A percentile compares a stretch with the other conserved stretches of the same genome.
These are phyloP conservation scores for Rubus parviflorus DNA, from an alignment of 306 rosid genomes.

Conservation along the genomic window DNA sequence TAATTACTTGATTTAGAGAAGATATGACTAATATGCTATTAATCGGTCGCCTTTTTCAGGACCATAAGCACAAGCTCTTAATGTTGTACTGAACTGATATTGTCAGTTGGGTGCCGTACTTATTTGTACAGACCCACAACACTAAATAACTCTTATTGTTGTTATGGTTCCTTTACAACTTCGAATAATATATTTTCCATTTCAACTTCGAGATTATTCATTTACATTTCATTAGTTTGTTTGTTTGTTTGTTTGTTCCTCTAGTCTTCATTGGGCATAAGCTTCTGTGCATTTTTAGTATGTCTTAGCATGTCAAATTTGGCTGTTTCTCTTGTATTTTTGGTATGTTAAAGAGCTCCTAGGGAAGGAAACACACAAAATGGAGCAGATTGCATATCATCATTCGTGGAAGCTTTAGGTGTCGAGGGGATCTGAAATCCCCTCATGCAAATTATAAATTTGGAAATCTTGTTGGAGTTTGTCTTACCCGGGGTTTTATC, in stretches of 20 bases:
- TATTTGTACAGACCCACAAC: neutral
- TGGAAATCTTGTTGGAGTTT: neutral
- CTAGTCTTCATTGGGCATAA: neutral
- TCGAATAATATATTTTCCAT: neutral
- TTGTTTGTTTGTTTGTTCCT: neutral
- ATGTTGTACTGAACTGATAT: neutral
- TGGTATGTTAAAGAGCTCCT: neutral
- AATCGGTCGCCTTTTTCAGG: neutral
- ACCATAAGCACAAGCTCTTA: neutral
- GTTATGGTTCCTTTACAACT: neutral
- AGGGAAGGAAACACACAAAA: neutral
- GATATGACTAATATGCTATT: neutral
- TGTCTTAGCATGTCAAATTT: neutral
- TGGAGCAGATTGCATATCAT: neutral
- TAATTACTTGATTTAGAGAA: neutral
- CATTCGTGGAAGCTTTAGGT: neutral
- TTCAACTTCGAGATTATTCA: neutral
- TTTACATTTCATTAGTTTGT: neutral
- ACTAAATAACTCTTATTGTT: neutral
- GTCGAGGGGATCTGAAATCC: neutral
- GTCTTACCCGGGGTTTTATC: neutral
- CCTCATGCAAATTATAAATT: neutral
- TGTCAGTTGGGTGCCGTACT: neutral
- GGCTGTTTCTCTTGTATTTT: neutral
- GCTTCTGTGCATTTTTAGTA: neutral